These are phyloP conservation scores for Aeschynomene evenia DNA, from an alignment of 306 rosid species.

Conservation along the genomic window DNA sequence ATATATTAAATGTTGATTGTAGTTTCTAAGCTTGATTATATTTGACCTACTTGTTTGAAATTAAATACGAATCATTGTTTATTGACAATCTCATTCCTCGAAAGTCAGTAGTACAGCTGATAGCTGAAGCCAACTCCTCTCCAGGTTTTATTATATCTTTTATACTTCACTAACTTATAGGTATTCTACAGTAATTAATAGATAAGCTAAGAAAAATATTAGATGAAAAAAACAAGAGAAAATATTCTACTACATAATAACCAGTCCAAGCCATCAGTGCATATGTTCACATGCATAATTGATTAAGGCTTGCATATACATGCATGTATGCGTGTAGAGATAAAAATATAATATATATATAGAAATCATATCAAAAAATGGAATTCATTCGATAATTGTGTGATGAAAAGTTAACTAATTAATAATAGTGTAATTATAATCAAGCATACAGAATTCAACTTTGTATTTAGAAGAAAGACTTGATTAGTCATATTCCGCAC, in stretches of 20 bases:
- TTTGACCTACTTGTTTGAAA: slow-evolving; percentile 43
- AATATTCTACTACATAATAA: not conserved
- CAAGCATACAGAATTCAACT: not conserved
- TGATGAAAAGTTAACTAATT: not conserved
- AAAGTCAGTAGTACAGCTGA: slow-evolving; percentile 38
- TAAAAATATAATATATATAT: not conserved
- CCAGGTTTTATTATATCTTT: slow-evolving; percentile 28
- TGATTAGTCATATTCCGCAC: slow-evolving; percentile 11
- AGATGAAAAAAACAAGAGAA: not conserved
- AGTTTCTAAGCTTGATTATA: slow-evolving; percentile 27
- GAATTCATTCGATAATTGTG: not conserved
- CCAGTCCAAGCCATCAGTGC: not conserved
- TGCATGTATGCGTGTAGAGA: not conserved
- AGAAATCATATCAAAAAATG: not conserved
- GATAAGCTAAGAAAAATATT: not conserved
- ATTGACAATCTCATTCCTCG: slow-evolving; percentile 28
- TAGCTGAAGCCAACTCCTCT: slow-evolving; percentile 44
- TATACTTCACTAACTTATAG: not conserved
- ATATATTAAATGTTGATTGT: no score
- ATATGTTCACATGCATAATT: not conserved
- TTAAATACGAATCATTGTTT: slow-evolving; percentile 11
- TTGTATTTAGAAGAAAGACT: not conserved
- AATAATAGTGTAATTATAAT: not conserved
- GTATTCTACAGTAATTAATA: not conserved
- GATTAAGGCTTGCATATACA: not conserved